Percentiles rank a stretch among this genome's conserved stretches.
These are phyloP conservation scores for Phialophora verrucosa DNA, from an alignment of 2,329 filamentous ascomycete species.

Conservation along the genomic window DNA sequence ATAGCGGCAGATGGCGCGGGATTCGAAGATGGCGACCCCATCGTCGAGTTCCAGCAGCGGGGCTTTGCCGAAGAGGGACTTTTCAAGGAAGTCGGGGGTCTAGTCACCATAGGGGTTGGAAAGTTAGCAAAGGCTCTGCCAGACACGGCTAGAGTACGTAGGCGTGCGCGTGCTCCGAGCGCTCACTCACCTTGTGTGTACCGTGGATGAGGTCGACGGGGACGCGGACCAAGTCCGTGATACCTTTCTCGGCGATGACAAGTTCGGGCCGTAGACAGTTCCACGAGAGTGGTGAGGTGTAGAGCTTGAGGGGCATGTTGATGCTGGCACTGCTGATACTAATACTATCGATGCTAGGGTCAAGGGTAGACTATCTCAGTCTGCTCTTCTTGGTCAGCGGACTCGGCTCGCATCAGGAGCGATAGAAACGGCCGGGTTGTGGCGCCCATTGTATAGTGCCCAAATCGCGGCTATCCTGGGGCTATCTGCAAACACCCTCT, in stretches of 20 bases:
- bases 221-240: conserved; percentile 6
- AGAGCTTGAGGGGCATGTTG: conserved; percentile 18
- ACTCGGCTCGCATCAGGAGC: neutral
- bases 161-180: neutral
- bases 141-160: neutral
- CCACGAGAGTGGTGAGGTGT: conserved; percentile 17
- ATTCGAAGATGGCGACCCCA: conserved; percentile 15
- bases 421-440: neutral
- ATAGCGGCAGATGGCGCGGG: conserved; percentile 20
- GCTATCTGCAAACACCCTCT: neutral
- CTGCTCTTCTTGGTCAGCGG: neutral
- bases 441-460: neutral
- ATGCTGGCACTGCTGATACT: neutral
- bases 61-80: conserved; percentile 21
- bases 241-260: conserved; percentile 20
- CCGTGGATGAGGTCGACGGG: conserved; percentile 10
- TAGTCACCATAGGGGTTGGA: neutral
- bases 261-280: conserved; percentile 18
- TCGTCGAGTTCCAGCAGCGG: conserved; percentile 15
- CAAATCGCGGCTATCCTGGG: neutral
- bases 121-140: conserved; percentile 1
- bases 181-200: conserved; percentile 12
- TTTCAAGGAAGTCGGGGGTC: conserved; percentile 10
- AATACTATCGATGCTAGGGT: neutral
- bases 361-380: neutral